A percentile compares a stretch with the other conserved stretches of the same genome.
phyloP scores from a whole-genome alignment of 2,329 filamentous ascomycete genomes.

The Fusarium tjaetaba region DNA sequence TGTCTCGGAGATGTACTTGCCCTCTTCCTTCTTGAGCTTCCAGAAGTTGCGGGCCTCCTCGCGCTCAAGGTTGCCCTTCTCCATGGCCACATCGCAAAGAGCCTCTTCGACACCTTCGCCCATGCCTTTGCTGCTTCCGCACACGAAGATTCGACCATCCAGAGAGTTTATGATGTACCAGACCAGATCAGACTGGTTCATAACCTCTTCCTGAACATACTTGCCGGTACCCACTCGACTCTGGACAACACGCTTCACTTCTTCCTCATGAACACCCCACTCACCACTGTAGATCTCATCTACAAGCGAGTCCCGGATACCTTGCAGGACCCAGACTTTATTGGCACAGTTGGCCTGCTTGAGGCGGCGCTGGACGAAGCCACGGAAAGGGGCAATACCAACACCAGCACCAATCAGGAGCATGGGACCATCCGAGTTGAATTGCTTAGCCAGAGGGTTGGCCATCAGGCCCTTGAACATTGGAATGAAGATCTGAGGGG shows the following conservation, averaged over 20 bases:
- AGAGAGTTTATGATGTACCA: constrained; percentile 98
- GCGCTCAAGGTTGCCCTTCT: constrained; percentile 85
- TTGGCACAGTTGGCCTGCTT: constrained; percentile 97
- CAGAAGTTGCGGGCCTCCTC: constrained; percentile 90
- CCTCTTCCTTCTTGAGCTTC: constrained; percentile 88
- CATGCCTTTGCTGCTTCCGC: constrained; percentile 95
- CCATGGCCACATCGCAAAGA: constrained; percentile 89
- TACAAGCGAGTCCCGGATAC: constrained; percentile 90
- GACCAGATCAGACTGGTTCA: constrained; percentile 91
- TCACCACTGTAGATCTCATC: constrained; percentile 98
- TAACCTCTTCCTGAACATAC: constrained; percentile 97
- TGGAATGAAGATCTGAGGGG: constrained; percentile 77
- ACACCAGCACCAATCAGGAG: constrained; percentile 96
- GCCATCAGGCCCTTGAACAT: constrained; percentile 99
- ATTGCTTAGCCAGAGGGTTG: constrained; percentile 92
- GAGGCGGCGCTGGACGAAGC: constrained; percentile 92
- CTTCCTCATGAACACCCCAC: constrained; percentile 91
- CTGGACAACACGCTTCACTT: constrained; percentile 84
- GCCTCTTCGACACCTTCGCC: constrained; percentile 93
- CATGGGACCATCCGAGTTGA: constrained; percentile 95
- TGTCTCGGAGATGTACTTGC: constrained; percentile 92
- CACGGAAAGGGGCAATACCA: constrained; percentile 95
- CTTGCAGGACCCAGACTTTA: constrained; percentile 97
- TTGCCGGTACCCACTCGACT: constrained; percentile 80
- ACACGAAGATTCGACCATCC: constrained; percentile 97